A percentile compares a stretch with the other conserved stretches of the same genome.
Conservation (phyloP, 352 stramenopile genomes). For the Thalassiosira ordinaria region DNA sequence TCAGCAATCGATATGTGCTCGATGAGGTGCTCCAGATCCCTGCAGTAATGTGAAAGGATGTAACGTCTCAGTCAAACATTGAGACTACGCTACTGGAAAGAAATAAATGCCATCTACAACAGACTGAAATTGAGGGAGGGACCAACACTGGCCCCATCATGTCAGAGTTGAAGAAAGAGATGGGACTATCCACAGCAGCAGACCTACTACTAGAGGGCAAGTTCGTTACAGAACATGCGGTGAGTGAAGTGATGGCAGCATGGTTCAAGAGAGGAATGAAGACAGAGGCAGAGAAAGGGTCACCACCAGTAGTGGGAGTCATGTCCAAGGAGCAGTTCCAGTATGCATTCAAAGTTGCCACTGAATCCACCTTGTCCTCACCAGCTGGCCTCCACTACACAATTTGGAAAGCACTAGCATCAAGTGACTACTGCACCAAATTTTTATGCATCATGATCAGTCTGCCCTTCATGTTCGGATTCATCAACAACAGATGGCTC, state of each 20-base stretch:
- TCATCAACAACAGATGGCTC: conserved; percentile 18
- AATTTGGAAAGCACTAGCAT: conserved; percentile 15
- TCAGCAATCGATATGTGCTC: background rate
- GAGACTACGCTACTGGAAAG: conserved; percentile 9
- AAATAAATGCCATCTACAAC: conserved; percentile 39
- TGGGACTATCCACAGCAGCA: background rate
- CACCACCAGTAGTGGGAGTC: background rate
- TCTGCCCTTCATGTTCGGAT: conserved; percentile 24
- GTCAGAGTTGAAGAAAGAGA: background rate
- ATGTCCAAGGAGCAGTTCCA: conserved; percentile 9
- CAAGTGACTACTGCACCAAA: background rate
- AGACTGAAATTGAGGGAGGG: conserved; percentile 21
- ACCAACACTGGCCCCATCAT: background rate
- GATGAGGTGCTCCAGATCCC: background rate
- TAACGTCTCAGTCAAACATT: conserved; percentile 5
- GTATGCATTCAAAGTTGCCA: conserved; percentile 1
- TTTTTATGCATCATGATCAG: conserved; percentile 2
- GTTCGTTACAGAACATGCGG: background rate
- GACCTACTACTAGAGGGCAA: background rate
- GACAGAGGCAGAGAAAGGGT: background rate
- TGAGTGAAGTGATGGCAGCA: background rate
- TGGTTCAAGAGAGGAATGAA: background rate
- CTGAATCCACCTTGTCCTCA: conserved; percentile 17
- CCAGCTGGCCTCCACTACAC: background rate
- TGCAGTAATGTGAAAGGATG: conserved; percentile 12